Evolutionary conservation across 768 basidiomycete species (phyloP).

Genomic region (Pleurotus ostreatus): DNA sequence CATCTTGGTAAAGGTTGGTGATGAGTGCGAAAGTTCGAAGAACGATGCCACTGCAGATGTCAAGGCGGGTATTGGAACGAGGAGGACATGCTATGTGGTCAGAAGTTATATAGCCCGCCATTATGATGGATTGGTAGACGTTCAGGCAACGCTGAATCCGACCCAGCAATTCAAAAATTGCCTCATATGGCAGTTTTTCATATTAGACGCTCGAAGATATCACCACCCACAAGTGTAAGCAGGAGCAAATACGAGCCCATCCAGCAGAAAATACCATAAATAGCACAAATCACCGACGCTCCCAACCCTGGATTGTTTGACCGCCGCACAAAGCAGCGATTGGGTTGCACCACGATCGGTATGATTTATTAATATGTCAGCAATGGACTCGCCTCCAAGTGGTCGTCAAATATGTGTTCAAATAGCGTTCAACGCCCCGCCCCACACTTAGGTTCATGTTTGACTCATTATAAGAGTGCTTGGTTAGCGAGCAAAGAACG

Average conservation of each 20-base stretch:
- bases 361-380: too few species aligned
- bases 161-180: not conserved
- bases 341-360: too few species aligned
- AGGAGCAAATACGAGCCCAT: not conserved
- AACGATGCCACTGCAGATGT: not conserved
- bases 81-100: not conserved
- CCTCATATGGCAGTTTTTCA: not conserved
- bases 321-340: too few species aligned
- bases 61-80: not conserved
- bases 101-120: conserved; percentile 4
- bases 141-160: not conserved
- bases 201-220: not conserved
- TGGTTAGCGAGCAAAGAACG: too few species aligned
- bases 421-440: too few species aligned
- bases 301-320: too few species aligned
- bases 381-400: too few species aligned
- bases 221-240: not conserved
- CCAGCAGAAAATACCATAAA: not conserved
- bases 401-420: too few species aligned
- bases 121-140: conserved; percentile 2
- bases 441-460: not conserved
- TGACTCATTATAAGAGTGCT: too few species aligned
- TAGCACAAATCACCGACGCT: not conserved
- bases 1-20: not conserved
- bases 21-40: not conserved